Percentiles rank a stretch among this genome's conserved stretches.
Conservation (phyloP, 208 protist genomes). For the Acanthamoeba healyi region DNA sequence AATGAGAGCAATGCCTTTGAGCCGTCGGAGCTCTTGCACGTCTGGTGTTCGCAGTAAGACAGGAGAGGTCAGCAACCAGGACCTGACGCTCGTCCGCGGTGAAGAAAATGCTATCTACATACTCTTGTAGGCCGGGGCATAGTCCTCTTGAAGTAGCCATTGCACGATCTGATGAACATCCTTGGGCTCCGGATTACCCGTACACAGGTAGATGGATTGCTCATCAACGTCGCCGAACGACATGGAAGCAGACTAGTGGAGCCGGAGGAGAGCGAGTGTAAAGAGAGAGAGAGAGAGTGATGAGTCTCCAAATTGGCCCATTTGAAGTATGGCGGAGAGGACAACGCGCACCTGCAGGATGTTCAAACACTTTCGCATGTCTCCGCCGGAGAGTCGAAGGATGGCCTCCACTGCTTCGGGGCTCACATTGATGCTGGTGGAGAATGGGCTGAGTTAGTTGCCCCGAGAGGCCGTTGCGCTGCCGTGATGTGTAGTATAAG, state of each 20-base stretch:
- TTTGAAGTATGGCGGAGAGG: background rate
- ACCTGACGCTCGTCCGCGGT: background rate
- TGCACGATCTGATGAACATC: slow-evolving; percentile 86
- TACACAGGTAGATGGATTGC: slow-evolving; percentile 88
- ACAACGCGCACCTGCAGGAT: slow-evolving; percentile 93
- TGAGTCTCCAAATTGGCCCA: background rate
- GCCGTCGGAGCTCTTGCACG: slow-evolving; percentile 79
- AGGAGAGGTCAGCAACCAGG: background rate
- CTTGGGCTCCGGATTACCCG: slow-evolving; percentile 87
- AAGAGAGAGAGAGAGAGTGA: background rate
- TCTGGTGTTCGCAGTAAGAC: slow-evolving; percentile 31
- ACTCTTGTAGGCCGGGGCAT: slow-evolving; percentile 74
- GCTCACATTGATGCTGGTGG: slow-evolving; percentile 90
- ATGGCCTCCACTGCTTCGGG: slow-evolving; percentile 94
- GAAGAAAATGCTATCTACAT: background rate
- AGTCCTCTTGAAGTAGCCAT: slow-evolving; percentile 84
- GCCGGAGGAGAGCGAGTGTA: background rate
- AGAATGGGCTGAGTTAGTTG: no score
- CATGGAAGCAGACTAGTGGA: slow-evolving; percentile 90
- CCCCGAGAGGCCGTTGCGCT: no score
- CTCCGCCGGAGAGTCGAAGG: slow-evolving; percentile 95
- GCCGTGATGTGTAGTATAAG: no score
- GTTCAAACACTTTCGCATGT: slow-evolving; percentile 98
- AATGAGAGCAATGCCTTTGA: slow-evolving; percentile 88
- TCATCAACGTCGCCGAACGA: slow-evolving; percentile 72